Percentiles rank a stretch among this genome's conserved stretches.
phyloP scores from a whole-genome alignment of 1,284 basidiomycete species.

The Malassezia vespertilionis region DNA sequence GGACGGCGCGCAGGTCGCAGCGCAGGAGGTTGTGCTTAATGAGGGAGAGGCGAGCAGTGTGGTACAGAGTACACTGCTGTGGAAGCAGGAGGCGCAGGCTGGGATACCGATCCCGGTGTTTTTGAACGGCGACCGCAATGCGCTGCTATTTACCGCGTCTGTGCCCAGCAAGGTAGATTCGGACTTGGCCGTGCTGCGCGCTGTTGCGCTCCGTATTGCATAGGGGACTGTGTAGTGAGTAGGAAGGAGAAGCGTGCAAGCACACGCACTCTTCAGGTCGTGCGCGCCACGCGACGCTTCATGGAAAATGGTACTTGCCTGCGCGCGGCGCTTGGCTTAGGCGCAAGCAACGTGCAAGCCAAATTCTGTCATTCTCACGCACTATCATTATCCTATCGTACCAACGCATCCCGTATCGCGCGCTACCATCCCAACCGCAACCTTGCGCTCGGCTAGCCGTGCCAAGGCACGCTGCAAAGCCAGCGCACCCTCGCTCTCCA shows the following conservation, averaged over 20 bases:
- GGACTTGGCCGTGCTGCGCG: slow-evolving; percentile 29
- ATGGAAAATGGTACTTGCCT: no score
- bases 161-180: slow-evolving; percentile 55
- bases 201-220: slow-evolving; percentile 36
- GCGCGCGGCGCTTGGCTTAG: no score
- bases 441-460: no score
- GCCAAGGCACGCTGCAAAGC: no score
- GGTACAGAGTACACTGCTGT: slow-evolving; percentile 26
- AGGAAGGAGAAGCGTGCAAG: neutral
- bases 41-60: slow-evolving; percentile 30
- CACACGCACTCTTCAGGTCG: no score
- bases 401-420: no score
- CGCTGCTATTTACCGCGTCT: slow-evolving; percentile 66
- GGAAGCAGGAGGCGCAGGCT: slow-evolving; percentile 13
- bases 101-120: slow-evolving; percentile 68
- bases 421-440: no score
- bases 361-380: no score
- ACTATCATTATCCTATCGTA: no score
- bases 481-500: no score
- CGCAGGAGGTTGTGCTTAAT: slow-evolving; percentile 20
- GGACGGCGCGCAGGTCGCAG: slow-evolving; percentile 34
- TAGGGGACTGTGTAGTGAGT: neutral
- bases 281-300: no score
- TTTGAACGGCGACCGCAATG: slow-evolving; percentile 75
- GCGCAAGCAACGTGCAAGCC: no score